Conservation (phyloP, 1,139 yeast genomes). For the Geotrichum armillariae region DNA sequence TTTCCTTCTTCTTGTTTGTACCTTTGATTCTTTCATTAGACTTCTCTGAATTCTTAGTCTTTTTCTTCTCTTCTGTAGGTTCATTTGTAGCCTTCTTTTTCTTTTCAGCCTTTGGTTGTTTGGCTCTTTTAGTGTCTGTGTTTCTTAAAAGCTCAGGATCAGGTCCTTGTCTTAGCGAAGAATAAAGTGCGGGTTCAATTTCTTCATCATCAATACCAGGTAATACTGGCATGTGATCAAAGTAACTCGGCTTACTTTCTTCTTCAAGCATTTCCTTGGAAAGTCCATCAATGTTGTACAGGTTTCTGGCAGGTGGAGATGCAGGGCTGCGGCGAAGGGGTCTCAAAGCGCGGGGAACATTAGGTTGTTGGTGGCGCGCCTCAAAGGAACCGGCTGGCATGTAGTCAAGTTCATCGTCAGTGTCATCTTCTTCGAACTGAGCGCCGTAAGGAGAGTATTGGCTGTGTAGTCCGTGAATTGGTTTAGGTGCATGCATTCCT, state of each 20-base stretch:
- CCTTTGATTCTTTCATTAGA: constrained; percentile 8
- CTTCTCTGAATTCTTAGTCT: background rate
- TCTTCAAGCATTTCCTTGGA: background rate
- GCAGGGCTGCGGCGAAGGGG: background rate
- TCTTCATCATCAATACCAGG: background rate
- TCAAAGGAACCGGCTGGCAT: background rate
- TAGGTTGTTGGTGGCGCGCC: background rate
- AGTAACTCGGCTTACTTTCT: background rate
- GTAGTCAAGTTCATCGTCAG: background rate
- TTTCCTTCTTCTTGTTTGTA: constrained; percentile 3
- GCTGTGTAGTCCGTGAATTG: background rate
- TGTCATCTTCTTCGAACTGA: background rate
- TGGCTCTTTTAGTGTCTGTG: background rate
- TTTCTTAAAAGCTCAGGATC: background rate
- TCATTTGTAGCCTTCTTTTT: background rate
- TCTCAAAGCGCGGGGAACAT: background rate
- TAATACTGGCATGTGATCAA: background rate
- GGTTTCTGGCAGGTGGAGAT: background rate
- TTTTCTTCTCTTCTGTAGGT: background rate
- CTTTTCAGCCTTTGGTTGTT: background rate
- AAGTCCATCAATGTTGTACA: background rate
- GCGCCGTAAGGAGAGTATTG: background rate
- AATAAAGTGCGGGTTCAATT: background rate
- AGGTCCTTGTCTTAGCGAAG: background rate
- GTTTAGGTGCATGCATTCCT: background rate